These are phyloP conservation scores for Colletotrichum camelliae DNA, from an alignment of 2,329 filamentous ascomycete species.

Conservation along the genomic window DNA sequence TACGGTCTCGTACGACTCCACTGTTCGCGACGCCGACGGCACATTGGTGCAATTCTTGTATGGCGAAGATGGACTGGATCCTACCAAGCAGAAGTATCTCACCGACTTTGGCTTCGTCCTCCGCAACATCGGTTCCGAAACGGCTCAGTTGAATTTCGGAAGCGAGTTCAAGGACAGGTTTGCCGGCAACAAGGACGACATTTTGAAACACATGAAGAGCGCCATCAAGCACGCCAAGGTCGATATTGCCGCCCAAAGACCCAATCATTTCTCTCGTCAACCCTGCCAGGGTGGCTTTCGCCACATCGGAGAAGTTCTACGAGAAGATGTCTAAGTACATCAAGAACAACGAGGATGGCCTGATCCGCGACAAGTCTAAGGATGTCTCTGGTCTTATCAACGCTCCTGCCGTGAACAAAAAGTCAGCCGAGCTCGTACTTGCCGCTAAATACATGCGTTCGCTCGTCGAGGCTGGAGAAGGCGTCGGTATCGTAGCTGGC, in stretches of 20 bases:
- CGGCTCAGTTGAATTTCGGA: constrained; percentile 75
- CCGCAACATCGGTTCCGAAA: constrained; percentile 82
- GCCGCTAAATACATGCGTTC: constrained; percentile 93
- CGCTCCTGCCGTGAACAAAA: constrained; percentile 55
- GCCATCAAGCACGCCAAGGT: constrained; percentile 75
- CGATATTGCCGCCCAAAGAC: constrained; percentile 67
- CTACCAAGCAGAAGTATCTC: constrained; percentile 92
- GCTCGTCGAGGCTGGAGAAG: constrained; percentile 92
- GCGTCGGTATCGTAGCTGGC: constrained; percentile 94
- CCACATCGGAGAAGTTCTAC: constrained; percentile 88
- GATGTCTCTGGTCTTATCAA: constrained; percentile 37
- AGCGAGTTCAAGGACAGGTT: constrained; percentile 51
- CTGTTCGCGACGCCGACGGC: constrained; percentile 92
- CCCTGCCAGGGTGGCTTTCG: constrained; percentile 80
- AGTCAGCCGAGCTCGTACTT: constrained; percentile 82
- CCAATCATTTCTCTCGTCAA: constrained; percentile 76
- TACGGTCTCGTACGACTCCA: constrained; percentile 89
- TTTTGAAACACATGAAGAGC: constrained; percentile 81
- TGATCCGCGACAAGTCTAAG: constrained; percentile 49
- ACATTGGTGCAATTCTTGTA: constrained; percentile 95
- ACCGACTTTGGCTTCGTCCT: constrained; percentile 89
- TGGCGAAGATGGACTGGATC: constrained; percentile 93
- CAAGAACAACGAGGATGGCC: constrained; percentile 73
- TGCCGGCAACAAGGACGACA: constrained; percentile 60
- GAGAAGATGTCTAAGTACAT: constrained; percentile 76